Base-by-base conservation (phyloP, 2,329 filamentous ascomycete genomes). In the Ascochyta lentis region DNA sequence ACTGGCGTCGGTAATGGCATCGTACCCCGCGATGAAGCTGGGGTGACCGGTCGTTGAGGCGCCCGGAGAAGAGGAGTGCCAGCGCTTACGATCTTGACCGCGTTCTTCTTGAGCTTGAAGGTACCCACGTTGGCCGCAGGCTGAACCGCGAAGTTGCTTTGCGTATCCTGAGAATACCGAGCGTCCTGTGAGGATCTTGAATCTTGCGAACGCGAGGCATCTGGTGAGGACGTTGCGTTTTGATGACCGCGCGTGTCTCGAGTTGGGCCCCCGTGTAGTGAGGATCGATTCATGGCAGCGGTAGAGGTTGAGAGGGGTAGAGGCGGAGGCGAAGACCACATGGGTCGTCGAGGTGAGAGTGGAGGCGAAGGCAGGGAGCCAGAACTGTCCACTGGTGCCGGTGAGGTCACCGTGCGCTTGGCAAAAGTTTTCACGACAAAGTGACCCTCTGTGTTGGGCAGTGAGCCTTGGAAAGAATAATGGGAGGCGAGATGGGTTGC, bases 101-200 rank as follows among this genome's bases (percentile, higher is more conserved):
- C 60, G 1, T 55, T 51, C 56, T 71, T 74, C 56, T 72, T 72
- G n/a, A 72, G 55, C 46, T 60, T 69, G 34, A 72, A 40, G 5
- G 43, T 59, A 22, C 59, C 50, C 0, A 55, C 7, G 8, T 49
- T 45, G 4, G 61, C 54, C 1, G 64, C 51, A 42, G 68, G 66
- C 57, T 70, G 68, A 1, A 67, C 45, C 10, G 69, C 64, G 3
- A 68, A 54, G 34, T 67, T 68, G 51, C 43, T 49, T 34, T 40
- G 39, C 8, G 35, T 45, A 15, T 57, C 44, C 16, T 56, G 54
- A 2, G 40, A 24, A 1, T 50, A 39, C 19, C 52, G 29, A 9
- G 29, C 45, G 12, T 45, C 45, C 22, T 49, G 52, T 9, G 27
- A 26, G 15, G 41, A 23, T 9, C 35, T 48, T 7, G 33, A 7